These are phyloP conservation scores for Crassisporium funariophilum DNA, from an alignment of 768 basidiomycete species.

Conservation along the genomic window DNA sequence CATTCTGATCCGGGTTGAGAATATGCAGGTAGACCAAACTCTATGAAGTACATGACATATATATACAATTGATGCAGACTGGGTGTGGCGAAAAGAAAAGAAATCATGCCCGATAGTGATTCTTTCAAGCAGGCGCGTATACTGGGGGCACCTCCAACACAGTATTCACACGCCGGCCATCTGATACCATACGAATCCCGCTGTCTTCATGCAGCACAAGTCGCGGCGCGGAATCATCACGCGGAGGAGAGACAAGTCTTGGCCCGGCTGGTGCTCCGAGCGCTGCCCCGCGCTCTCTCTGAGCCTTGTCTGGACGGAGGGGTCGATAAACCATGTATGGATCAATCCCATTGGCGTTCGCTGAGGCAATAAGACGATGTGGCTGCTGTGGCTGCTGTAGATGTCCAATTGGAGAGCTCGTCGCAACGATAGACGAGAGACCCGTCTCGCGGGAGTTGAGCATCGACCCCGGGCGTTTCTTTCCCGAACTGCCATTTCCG, in stretches of 20 bases:
- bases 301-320: constrained; percentile 3
- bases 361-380: not conserved
- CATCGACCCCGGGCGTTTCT: constrained; percentile 3
- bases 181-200: not conserved
- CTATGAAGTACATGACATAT: too few species aligned
- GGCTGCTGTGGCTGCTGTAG: not conserved
- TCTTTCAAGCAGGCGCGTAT: not conserved
- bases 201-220: constrained; percentile 6
- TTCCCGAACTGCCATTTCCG: not conserved
- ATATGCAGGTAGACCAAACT: too few species aligned
- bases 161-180: not conserved
- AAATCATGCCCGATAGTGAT: too few species aligned
- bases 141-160: not conserved
- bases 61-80: too few species aligned
- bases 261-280: not conserved
- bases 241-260: not conserved
- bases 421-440: constrained; percentile 3
- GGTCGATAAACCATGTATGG: not conserved
- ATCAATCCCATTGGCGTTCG: not conserved
- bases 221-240: not conserved
- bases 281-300: constrained; percentile 12
- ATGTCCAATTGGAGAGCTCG: not conserved
- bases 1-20: too few species aligned
- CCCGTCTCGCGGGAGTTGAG: constrained; percentile 12
- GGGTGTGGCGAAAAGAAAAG: too few species aligned